Conservation (phyloP, 2,329 filamentous ascomycete genomes). For the Rachicladosporium sp. region DNA sequence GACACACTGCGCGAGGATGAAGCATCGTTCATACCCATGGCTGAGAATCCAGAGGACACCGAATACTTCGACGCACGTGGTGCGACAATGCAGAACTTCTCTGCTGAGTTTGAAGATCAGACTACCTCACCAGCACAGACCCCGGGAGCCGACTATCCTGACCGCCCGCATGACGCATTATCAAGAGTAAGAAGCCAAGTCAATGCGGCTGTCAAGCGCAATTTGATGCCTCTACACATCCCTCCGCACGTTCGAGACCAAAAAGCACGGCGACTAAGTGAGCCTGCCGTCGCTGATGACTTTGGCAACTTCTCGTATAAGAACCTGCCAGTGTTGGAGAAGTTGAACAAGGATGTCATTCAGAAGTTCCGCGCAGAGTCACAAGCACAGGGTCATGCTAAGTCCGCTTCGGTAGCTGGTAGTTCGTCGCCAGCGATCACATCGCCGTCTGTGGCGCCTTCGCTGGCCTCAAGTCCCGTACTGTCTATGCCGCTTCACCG, state of each 20-base stretch:
- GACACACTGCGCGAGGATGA: constrained; percentile 85
- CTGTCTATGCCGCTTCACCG: constrained; percentile 69
- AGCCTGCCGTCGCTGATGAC: constrained; percentile 78
- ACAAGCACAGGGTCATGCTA: constrained; percentile 44
- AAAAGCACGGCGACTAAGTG: constrained; percentile 76
- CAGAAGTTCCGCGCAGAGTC: constrained; percentile 90
- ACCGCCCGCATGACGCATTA: constrained; percentile 87
- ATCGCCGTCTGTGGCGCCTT: constrained; percentile 51
- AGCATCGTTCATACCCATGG: constrained; percentile 84
- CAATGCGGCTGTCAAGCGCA: constrained; percentile 71
- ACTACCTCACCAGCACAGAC: constrained; percentile 57
- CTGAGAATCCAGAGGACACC: constrained; percentile 90
- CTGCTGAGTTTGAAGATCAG: constrained; percentile 89
- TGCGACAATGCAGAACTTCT: constrained; percentile 82
- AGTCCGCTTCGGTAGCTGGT: constrained; percentile 31
- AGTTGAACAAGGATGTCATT: constrained; percentile 97
- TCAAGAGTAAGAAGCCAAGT: constrained; percentile 81
- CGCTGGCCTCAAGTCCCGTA: constrained; percentile 74
- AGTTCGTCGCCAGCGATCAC: constrained; percentile 21
- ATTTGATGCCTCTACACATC: constrained; percentile 89
- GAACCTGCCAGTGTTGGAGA: constrained; percentile 89
- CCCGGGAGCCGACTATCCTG: constrained; percentile 64
- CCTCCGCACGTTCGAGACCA: constrained; percentile 90
- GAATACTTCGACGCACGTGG: constrained; percentile 94
- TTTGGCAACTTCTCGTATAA: constrained; percentile 97